These are phyloP conservation scores for Bretziella fagacearum DNA, from an alignment of 2,329 filamentous ascomycete genomes.

Conservation along the genomic window DNA sequence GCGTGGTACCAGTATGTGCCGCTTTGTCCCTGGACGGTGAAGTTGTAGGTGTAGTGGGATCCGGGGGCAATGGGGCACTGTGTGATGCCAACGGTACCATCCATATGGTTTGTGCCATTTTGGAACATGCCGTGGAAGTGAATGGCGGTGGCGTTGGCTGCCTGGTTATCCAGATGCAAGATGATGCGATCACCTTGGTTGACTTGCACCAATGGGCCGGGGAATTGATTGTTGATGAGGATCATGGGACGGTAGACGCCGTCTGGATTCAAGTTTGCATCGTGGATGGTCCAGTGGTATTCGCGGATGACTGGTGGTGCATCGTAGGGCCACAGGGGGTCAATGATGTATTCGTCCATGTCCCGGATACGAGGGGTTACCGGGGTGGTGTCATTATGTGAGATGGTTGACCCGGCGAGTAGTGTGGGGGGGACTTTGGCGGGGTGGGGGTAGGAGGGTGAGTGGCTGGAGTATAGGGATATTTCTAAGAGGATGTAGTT, in stretches of 20 bases:
- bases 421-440: slow-evolving; percentile 2
- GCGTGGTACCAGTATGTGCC: slow-evolving; percentile 46
- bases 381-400: slow-evolving; percentile 17
- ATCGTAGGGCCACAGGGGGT: slow-evolving; percentile 36
- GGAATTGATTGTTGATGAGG: slow-evolving; percentile 59
- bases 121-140: slow-evolving; percentile 70
- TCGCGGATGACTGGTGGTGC: slow-evolving; percentile 34
- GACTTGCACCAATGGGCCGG: slow-evolving; percentile 53
- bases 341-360: slow-evolving; percentile 38
- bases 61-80: slow-evolving; percentile 51
- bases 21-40: slow-evolving; percentile 37
- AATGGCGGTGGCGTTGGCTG: slow-evolving; percentile 47
- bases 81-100: slow-evolving; percentile 50
- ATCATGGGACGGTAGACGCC: slow-evolving; percentile 42
- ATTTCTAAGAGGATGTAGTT: background rate
- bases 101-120: slow-evolving; percentile 56
- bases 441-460: background rate
- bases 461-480: background rate
- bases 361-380: slow-evolving; percentile 19
- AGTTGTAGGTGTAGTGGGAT: slow-evolving; percentile 47
- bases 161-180: slow-evolving; percentile 51
- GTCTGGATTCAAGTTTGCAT: slow-evolving; percentile 43
- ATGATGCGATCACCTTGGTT: slow-evolving; percentile 58
- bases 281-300: slow-evolving; percentile 41
- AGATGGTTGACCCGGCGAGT: background rate